Evolutionary conservation across 2,329 filamentous ascomycete genomes (phyloP), one percentile per base, ranked within the genome.

Genomic region (Fusarium sp.): DNA sequence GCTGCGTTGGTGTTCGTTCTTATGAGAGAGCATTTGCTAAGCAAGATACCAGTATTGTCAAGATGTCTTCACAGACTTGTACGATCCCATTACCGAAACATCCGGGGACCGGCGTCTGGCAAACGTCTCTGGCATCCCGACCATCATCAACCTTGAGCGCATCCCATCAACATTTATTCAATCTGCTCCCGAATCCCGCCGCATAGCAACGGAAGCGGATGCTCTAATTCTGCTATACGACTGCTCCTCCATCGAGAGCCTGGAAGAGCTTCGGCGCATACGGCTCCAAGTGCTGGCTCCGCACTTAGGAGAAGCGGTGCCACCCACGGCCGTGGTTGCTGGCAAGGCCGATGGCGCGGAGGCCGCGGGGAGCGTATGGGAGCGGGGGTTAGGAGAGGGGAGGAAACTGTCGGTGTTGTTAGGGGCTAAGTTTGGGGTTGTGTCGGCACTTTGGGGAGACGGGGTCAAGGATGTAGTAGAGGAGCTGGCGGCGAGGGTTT

Each of bases 381-480:
- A 75, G 32, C 58, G 44, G 37, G 70, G 67, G 3, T 30, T 71
- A 35, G 23, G 37, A n/a, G 43, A 60, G 49, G 70, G 73, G 5
- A 66, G 70, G 47, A 59, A 74, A 47, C 21, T 75, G 52, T 71
- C 73, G 35, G 50, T 38, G 30, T 43, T 40, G 37, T 25, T 75
- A 18, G 73, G 61, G 38, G 73, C 49, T 21, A 60, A 62, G 42
- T 75, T 75, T 60, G 71, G 71, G 60, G 60, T 66, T 33, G 61
- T 57, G 30, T 74, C 73, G 32, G 60, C 73, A 32, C 60, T 74
- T 52, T 71, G 67, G 60, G 73, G 73, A 21, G 71, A 75, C 23
- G 73, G 73, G 15, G 67, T 75, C 15, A 69, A 69, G 49, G 73
- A 75, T 59, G 67, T 49, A 7, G 67, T 74, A 42, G 73, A 75